Evolutionary conservation across 371 early-diverging fungal genomes (phyloP).

Genomic region (Batkoa obscura): DNA sequence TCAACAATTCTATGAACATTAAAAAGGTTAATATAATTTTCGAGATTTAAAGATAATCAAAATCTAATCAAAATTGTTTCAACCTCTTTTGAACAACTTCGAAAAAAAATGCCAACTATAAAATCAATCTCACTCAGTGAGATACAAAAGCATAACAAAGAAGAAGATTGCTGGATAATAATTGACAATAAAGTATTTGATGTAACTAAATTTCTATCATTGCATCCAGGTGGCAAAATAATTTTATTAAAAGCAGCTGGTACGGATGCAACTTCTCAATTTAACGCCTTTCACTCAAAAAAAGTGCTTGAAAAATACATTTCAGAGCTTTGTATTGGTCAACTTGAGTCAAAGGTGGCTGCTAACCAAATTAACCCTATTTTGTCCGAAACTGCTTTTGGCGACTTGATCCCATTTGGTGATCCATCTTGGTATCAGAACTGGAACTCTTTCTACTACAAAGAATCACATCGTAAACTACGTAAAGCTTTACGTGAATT

Average conservation of each 20-base stretch:
- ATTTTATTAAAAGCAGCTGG: constrained; percentile 46
- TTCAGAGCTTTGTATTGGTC: background rate
- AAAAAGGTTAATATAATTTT: no score
- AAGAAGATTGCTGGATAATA: constrained; percentile 78
- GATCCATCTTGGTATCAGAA: constrained; percentile 76
- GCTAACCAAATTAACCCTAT: background rate
- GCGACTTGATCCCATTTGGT: constrained; percentile 57
- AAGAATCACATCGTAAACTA: constrained; percentile 48
- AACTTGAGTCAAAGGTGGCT: background rate
- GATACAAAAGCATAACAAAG: constrained; percentile 51
- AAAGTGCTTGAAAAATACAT: background rate
- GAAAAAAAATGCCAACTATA: background rate
- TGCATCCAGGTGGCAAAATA: constrained; percentile 43
- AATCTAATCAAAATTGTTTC: no score
- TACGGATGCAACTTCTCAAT: constrained; percentile 62
- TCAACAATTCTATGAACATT: no score
- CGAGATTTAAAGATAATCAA: no score
- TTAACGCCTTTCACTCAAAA: constrained; percentile 48
- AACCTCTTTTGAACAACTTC: no score
- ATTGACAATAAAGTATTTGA: constrained; percentile 72
- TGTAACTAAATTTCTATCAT: constrained; percentile 17
- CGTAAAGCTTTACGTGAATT: constrained; percentile 51
- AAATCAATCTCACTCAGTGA: constrained; percentile 33
- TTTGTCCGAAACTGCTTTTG: constrained; percentile 18
- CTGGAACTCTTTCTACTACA: constrained; percentile 52